These are phyloP conservation scores for Geotrichum carabidarum DNA, from an alignment of 1,139 yeast species.

Conservation along the genomic window DNA sequence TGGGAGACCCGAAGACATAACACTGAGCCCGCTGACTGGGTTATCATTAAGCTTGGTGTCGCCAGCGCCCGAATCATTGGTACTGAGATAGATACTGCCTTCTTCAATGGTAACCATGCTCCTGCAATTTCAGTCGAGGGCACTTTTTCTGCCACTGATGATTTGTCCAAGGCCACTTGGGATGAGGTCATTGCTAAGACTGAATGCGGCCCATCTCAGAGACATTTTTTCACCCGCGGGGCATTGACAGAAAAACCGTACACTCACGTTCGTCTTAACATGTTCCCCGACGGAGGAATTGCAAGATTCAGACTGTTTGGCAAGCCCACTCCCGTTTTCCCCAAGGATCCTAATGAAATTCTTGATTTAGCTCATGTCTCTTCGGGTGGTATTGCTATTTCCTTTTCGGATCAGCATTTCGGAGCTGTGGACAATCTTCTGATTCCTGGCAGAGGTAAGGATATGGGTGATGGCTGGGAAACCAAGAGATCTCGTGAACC, in stretches of 20 bases:
- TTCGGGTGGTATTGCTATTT: slow-evolving; percentile 84
- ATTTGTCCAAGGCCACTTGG: slow-evolving; percentile 50
- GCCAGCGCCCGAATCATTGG: slow-evolving; percentile 73
- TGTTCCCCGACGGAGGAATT: slow-evolving; percentile 97
- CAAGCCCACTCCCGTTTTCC: slow-evolving; percentile 60
- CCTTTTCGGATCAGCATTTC: slow-evolving; percentile 85
- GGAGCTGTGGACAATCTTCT: slow-evolving; percentile 84
- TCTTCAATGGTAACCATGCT: slow-evolving; percentile 91
- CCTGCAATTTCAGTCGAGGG: slow-evolving; percentile 86
- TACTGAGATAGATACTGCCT: slow-evolving; percentile 87
- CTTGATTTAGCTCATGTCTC: slow-evolving; percentile 77
- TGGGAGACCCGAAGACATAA: slow-evolving; percentile 98
- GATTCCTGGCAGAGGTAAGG: slow-evolving; percentile 89
- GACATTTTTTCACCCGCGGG: slow-evolving; percentile 67
- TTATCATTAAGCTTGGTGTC: slow-evolving; percentile 75
- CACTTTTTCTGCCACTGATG: slow-evolving; percentile 38
- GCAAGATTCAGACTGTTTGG: slow-evolving; percentile 91
- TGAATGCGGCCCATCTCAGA: slow-evolving; percentile 85
- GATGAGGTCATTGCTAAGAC: slow-evolving; percentile 57
- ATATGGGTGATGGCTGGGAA: slow-evolving; percentile 99
- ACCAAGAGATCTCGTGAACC: slow-evolving; percentile 80
- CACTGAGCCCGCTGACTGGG: slow-evolving; percentile 79
- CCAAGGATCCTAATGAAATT: slow-evolving; percentile 43
- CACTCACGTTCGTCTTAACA: slow-evolving; percentile 76
- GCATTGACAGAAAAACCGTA: slow-evolving; percentile 55